Conservation (phyloP, 768 basidiomycete genomes). For the Gelatoporia subvermispora region DNA sequence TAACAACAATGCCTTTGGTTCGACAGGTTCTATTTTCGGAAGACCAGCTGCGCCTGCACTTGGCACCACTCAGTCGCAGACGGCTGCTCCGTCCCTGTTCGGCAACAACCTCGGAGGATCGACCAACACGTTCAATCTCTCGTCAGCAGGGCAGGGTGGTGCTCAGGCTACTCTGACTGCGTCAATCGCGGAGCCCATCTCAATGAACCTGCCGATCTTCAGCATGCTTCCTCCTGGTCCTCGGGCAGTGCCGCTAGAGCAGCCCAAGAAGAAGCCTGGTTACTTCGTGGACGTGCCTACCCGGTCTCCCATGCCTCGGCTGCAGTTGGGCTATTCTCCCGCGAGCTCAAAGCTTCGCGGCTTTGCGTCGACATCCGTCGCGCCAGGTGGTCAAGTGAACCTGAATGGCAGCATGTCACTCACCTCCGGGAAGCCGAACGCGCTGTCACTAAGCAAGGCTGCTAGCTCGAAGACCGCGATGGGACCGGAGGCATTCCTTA, state of each 20-base stretch:
- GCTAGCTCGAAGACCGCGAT: slow-evolving; percentile 35
- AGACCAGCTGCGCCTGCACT: slow-evolving; percentile 48
- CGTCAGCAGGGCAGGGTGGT: slow-evolving; percentile 28
- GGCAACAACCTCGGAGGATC: slow-evolving; percentile 26
- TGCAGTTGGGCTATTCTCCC: slow-evolving; percentile 61
- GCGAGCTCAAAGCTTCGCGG: slow-evolving; percentile 66
- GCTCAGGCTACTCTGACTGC: slow-evolving; percentile 59
- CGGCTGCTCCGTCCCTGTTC: slow-evolving; percentile 29
- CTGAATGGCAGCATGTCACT: slow-evolving; percentile 41
- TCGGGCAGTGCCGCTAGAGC: slow-evolving; percentile 55
- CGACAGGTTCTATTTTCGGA: slow-evolving; percentile 42
- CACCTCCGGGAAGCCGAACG: slow-evolving; percentile 49
- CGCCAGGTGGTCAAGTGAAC: slow-evolving; percentile 31
- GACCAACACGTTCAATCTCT: slow-evolving; percentile 33
- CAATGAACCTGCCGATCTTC: slow-evolving; percentile 66
- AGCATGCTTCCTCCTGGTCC: slow-evolving; percentile 71
- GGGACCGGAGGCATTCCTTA: slow-evolving; percentile 58
- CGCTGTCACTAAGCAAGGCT: slow-evolving; percentile 44
- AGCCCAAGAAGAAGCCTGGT: slow-evolving; percentile 68
- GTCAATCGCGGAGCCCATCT: slow-evolving; percentile 85
- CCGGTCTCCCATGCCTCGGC: slow-evolving; percentile 63
- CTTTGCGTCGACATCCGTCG: slow-evolving; percentile 46
- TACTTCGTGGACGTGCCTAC: slow-evolving; percentile 76
- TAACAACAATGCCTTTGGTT: slow-evolving; percentile 36
- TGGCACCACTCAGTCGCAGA: slow-evolving; percentile 37